Conservation (phyloP, 148 eudicot genomes). For the Tetragonia tetragonoides region DNA sequence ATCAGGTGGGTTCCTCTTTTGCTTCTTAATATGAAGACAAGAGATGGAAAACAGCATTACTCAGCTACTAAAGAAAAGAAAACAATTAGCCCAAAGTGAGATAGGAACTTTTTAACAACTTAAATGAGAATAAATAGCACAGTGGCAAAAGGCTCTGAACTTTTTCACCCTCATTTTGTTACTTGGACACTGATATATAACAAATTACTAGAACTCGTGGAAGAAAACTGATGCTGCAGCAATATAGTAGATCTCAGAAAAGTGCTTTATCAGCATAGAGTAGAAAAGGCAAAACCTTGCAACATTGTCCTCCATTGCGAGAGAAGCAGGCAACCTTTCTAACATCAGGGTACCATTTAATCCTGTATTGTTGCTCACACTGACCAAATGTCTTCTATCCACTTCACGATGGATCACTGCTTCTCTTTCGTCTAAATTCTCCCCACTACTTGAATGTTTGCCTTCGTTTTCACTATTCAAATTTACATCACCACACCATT, state of each 20-base stretch:
- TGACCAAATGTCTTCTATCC: slow-evolving; percentile 15
- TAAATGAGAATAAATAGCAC: too few relatives aligned
- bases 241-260: background rate
- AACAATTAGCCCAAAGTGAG: background rate
- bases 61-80: background rate
- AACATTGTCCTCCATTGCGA: slow-evolving; percentile 8
- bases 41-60: background rate
- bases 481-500: slow-evolving; percentile 20
- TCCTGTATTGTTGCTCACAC: slow-evolving; percentile 20
- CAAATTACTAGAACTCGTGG: too few relatives aligned
- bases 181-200: too few relatives aligned
- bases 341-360: slow-evolving; percentile 28
- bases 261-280: background rate
- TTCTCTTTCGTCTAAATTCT: slow-evolving; percentile 28
- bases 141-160: too few relatives aligned
- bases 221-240: background rate
- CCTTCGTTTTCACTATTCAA: slow-evolving; percentile 20
- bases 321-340: slow-evolving; percentile 8
- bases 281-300: slow-evolving; percentile 11
- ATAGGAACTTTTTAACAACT: too few relatives aligned
- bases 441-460: slow-evolving; percentile 18
- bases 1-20: background rate
- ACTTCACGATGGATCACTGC: slow-evolving; percentile 19
- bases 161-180: too few relatives aligned
- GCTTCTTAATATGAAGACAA: background rate